Conservation (phyloP, 2,329 filamentous ascomycete genomes). For the Verticillium zaregamsianum region DNA sequence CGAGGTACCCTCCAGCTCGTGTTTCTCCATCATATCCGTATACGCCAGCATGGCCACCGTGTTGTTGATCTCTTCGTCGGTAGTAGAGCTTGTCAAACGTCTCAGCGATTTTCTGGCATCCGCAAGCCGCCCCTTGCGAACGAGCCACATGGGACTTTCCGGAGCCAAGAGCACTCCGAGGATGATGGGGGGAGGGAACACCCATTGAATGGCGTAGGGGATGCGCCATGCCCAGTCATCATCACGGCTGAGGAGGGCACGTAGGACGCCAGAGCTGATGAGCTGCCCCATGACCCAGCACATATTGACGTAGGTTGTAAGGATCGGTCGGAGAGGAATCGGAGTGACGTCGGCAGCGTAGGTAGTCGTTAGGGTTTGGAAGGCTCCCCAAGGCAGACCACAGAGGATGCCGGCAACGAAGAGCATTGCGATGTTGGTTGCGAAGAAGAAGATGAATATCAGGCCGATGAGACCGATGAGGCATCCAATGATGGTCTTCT, state of each 20-base stretch:
- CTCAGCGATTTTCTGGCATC: conserved; percentile 25
- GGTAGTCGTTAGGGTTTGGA: conserved; percentile 31
- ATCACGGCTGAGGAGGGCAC: conserved; percentile 28
- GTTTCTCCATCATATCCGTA: neutral
- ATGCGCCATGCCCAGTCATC: conserved; percentile 31
- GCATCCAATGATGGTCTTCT: conserved; percentile 32
- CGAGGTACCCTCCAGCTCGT: neutral
- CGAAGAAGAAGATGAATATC: conserved; percentile 34
- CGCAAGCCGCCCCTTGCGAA: conserved; percentile 27
- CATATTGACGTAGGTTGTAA: conserved; percentile 44
- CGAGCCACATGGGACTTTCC: conserved; percentile 37
- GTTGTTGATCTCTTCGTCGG: neutral
- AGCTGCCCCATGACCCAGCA: conserved; percentile 48
- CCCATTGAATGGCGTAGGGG: conserved; percentile 38
- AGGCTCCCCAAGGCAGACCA: conserved; percentile 26
- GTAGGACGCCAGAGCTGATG: conserved; percentile 37
- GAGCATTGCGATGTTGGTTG: conserved; percentile 24
- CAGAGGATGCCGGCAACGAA: conserved; percentile 29
- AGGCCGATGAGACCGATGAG: conserved; percentile 28
- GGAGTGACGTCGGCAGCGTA: conserved; percentile 35
- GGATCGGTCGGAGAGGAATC: conserved; percentile 40
- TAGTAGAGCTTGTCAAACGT: conserved; percentile 16
- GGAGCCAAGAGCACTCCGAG: conserved; percentile 26
- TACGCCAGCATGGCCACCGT: neutral
- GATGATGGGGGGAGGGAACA: conserved; percentile 25